phyloP scores from a whole-genome alignment of 352 stramenopile species.

The Globisporangium acanthophoron region DNA sequence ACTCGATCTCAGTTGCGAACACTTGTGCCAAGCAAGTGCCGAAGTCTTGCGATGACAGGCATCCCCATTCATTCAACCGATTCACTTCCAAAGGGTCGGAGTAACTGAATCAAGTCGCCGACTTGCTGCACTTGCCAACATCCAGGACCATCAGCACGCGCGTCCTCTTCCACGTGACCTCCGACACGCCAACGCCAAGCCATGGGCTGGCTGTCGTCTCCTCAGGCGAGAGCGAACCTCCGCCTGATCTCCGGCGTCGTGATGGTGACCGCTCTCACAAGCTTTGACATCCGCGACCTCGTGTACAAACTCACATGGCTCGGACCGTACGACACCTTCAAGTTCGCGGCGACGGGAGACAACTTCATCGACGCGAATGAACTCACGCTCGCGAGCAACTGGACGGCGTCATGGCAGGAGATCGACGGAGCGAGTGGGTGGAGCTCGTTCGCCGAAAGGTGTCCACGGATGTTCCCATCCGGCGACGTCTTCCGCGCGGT shows the following conservation, averaged over 20 bases:
- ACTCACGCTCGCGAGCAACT: constrained; percentile 2
- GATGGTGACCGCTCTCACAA: constrained; percentile 18
- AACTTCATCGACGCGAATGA: constrained; percentile 7
- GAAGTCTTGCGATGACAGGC: too few relatives aligned
- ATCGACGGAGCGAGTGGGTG: constrained; percentile 23
- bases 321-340: constrained; percentile 29
- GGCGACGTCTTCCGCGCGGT: constrained; percentile 5
- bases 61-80: too few relatives aligned
- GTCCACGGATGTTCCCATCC: constrained; percentile 19
- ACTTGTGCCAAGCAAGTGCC: too few relatives aligned
- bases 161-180: neutral
- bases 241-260: neutral
- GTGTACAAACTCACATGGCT: constrained; percentile 54
- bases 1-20: too few relatives aligned
- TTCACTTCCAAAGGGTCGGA: too few relatives aligned
- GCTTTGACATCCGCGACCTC: constrained; percentile 44
- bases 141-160: too few relatives aligned
- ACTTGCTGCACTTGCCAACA: too few relatives aligned
- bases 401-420: constrained; percentile 8
- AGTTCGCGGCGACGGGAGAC: constrained; percentile 23
- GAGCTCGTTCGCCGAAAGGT: constrained; percentile 41
- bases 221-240: neutral
- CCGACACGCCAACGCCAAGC: neutral
- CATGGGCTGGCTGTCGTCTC: neutral
- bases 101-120: too few relatives aligned